Evolutionary conservation across 2,329 filamentous ascomycete genomes (phyloP), one percentile per base, ranked within the genome.

Genomic region (Ceratocystis papillata): DNA sequence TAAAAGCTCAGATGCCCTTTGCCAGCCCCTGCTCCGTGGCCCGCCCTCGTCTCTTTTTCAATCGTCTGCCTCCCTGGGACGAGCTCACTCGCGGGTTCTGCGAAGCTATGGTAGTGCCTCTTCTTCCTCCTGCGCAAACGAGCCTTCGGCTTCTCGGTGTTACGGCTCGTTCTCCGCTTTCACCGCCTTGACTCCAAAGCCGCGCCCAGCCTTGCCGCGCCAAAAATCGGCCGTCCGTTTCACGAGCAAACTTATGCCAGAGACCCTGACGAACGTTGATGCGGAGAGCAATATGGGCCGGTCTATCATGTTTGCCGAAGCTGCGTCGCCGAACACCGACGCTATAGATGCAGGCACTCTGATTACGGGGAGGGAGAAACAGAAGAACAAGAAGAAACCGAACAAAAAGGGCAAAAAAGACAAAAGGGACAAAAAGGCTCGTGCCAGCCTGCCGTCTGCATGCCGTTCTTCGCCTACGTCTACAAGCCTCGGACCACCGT

Each of bases 271-370:
- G 25, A 83, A 83, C 2, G 78, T 79, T 0, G 83, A 88, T 68
- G 88, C 87, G 66, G 83, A 81, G 0, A 78, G 82, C 0, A 75
- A 72, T 46, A 59, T 59, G 53, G 87, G 85, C 0, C 86, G 87
- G 0, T 86, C 81, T 1, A 91, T 95, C 69, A 89, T 88, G 82
- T 95, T 94, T 74, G 84, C 83, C 8, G 79, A 85, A 64, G 69
- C 75, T 4, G 73, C 75, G 7, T 33, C 46, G 30, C 46, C 46
- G 25, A 48, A 33, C 17, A 10, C 48, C 17, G 48, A 15, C 5
- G 5, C 15, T 45, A 50, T 17, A 15, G 33, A 20, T 20, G 12
- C 8, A 20, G 22, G 3, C 7, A 5, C 37, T 3, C 10, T 37
- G 33, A 12, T 12, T 10, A 8, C 10, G 3, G 33, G 33, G 10